Evolutionary conservation across 495 filamentous ascomycete genomes (phyloP), one percentile per base, ranked within the genome.

Genomic region (Penicillium roqueforti): DNA sequence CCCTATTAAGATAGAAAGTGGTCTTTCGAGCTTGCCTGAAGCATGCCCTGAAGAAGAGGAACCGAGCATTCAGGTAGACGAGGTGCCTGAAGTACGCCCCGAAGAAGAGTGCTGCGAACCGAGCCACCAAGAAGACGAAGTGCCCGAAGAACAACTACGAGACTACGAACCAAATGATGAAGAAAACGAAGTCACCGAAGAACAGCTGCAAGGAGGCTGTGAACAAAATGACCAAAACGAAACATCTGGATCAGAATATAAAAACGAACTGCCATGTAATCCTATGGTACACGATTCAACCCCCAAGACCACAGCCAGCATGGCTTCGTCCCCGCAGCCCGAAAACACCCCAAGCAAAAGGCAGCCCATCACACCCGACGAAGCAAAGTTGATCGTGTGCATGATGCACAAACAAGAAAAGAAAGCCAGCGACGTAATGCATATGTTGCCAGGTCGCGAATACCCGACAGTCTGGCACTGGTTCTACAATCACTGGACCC

Each of bases 401-500:
- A 63, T 72, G 69, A 66, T 62, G 51, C 53, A 68, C 28, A 51
- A 67, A 16, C 59, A 71, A 16, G 43, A 54, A 8, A 61, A 62
- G 40, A 63, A 52, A 37, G 71, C 64, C 66, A 68, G 58, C 19
- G 64, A 76, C 6, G 69, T 77, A 16, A 34, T 61, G 7, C 46
- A 56, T 22, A 49, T 51, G 47, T 37, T 77, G 19, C 74, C 72
- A 4, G 49, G 55, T 14, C 65, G 55, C 41, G 67, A 51, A n/a
- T 23, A 59, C 28, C 38, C 37, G 1, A 47, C 66, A 13, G 39
- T 76, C 3, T 47, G 43, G 26, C 20, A 59, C 16, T 75, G 71
- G 70, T 62, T 68, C 41, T 29, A 37, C 16, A 9, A 28, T 13
- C 70, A 76, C 48, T 77, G 74, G 74, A 66, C 26, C 34, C 52